These are phyloP conservation scores for Calonectria leucothoes DNA, from an alignment of 2,329 filamentous ascomycete genomes.

Conservation along the genomic window DNA sequence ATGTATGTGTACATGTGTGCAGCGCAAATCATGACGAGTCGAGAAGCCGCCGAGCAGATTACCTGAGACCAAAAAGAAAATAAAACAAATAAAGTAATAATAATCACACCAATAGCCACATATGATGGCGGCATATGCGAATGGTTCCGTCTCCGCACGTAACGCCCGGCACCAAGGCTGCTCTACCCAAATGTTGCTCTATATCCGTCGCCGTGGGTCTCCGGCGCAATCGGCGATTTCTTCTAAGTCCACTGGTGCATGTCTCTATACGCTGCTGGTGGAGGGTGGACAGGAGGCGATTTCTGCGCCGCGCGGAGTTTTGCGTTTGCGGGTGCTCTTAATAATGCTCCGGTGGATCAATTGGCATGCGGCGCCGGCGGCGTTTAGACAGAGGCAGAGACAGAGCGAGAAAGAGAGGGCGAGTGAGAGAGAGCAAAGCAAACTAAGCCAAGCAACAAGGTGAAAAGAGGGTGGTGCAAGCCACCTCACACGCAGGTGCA, in stretches of 20 bases:
- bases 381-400: neutral
- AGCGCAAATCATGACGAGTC: neutral
- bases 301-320: conserved; percentile 1
- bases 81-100: too few relatives aligned
- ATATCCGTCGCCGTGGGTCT: conserved; percentile 27
- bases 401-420: neutral
- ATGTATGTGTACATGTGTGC: neutral
- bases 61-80: neutral
- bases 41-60: conserved; percentile 5
- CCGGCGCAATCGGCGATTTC: conserved; percentile 38
- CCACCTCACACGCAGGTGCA: conserved; percentile 2
- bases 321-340: neutral
- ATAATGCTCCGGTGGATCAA: neutral
- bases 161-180: neutral
- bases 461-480: conserved; percentile 1
- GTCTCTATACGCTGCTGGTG: neutral
- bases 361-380: neutral
- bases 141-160: conserved; percentile 1
- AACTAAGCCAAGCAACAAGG: neutral
- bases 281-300: neutral
- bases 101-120: neutral
- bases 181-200: neutral
- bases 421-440: neutral
- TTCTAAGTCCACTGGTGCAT: neutral
- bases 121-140: neutral